These are phyloP conservation scores for Zygosaccharomyces lentus DNA, from an alignment of 805 yeast species.

Conservation along the genomic window DNA sequence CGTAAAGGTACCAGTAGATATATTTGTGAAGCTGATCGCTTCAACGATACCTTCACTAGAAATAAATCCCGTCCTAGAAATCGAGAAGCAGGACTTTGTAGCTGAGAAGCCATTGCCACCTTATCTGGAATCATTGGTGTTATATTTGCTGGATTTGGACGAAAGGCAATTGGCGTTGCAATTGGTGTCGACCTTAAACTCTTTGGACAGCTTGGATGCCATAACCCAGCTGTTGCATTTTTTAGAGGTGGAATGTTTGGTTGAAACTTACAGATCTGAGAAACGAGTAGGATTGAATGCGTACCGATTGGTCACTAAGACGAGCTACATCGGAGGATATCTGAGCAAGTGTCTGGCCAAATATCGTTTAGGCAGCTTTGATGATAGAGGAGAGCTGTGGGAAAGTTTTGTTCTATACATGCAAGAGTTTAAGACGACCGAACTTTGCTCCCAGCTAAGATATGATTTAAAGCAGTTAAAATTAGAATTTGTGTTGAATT, in stretches of 20 bases:
- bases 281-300: not conserved
- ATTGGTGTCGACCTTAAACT: conserved; percentile 8
- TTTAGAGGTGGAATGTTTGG: conserved; percentile 15
- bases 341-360: conserved; percentile 13
- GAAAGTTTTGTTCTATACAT: conserved; percentile 7
- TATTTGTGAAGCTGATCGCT: conserved; percentile 19
- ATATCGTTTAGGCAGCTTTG: conserved; percentile 19
- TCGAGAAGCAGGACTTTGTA: conserved; percentile 5
- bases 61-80: conserved; percentile 20
- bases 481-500: conserved; percentile 5
- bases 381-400: conserved; percentile 15
- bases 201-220: conserved; percentile 16
- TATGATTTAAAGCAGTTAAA: not conserved
- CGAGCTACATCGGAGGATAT: conserved; percentile 22
- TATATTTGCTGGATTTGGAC: conserved; percentile 7
- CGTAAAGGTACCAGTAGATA: conserved; percentile 8
- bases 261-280: conserved; percentile 9
- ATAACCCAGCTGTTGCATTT: conserved; percentile 10
- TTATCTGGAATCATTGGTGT: conserved; percentile 11
- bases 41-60: conserved; percentile 20
- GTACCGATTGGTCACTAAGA: conserved; percentile 11
- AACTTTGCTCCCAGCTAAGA: conserved; percentile 5
- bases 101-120: conserved; percentile 23
- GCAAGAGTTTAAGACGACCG: conserved; percentile 5
- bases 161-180: conserved; percentile 9